Conservation (phyloP, 495 filamentous ascomycete species). For the Neurospora sp. region DNA sequence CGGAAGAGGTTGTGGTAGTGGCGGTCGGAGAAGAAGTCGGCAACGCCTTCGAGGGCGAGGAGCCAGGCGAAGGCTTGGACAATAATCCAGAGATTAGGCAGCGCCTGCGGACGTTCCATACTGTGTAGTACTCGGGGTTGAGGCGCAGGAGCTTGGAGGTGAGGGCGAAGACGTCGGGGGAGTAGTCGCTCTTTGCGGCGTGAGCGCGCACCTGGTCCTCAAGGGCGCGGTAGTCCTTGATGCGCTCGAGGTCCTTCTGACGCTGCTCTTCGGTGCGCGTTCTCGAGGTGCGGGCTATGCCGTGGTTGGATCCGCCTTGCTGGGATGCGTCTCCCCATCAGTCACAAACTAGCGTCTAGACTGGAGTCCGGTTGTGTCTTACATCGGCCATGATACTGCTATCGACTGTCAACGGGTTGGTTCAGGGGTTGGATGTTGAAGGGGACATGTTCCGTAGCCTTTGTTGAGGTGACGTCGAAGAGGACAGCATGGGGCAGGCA, state of each 20-base stretch:
- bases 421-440: neutral
- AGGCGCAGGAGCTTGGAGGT: constrained; percentile 70
- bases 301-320: constrained; percentile 53
- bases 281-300: constrained; percentile 45
- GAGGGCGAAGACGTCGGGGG: constrained; percentile 54
- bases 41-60: constrained; percentile 43
- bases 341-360: constrained; percentile 7
- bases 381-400: constrained; percentile 17
- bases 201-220: constrained; percentile 53
- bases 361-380: constrained; percentile 3
- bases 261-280: constrained; percentile 56
- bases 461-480: constrained; percentile 2
- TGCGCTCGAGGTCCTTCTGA: constrained; percentile 62
- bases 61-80: constrained; percentile 39
- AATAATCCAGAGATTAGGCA: constrained; percentile 48
- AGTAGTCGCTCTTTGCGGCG: constrained; percentile 51
- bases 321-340: constrained; percentile 14
- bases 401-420: neutral
- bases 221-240: constrained; percentile 64
- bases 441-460: neutral
- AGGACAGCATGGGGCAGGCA: neutral
- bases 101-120: constrained; percentile 90
- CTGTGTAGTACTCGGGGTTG: constrained; percentile 97
- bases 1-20: constrained; percentile 43
- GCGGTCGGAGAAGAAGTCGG: constrained; percentile 43